A percentile compares a stretch with the other conserved stretches of the same genome.
Conservation (phyloP, 169 alveolate genomes). For the Cryptosporidium xiaoi region DNA sequence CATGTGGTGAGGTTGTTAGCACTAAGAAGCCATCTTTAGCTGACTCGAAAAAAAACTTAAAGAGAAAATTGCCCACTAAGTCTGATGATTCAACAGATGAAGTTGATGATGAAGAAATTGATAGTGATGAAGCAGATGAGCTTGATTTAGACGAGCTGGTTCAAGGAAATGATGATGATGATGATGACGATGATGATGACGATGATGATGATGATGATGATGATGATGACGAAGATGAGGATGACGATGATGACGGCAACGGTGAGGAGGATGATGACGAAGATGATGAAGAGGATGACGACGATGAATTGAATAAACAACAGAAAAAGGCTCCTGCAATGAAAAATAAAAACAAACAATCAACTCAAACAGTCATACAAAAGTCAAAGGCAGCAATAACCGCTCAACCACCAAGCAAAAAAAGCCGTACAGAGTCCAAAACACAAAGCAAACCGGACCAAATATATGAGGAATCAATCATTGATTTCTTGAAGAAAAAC, state of each 20-base stretch:
- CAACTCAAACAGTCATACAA: slow-evolving; percentile 4
- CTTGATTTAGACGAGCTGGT: slow-evolving; percentile 78
- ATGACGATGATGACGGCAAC: slow-evolving; percentile 79
- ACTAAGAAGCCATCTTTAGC: no score
- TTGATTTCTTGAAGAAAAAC: slow-evolving; percentile 83
- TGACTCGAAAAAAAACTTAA: slow-evolving; percentile 6
- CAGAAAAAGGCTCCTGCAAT: slow-evolving; percentile 74
- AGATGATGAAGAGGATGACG: slow-evolving; percentile 77
- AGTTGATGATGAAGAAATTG: slow-evolving; percentile 80
- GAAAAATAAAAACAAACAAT: slow-evolving; percentile 66
- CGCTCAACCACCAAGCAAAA: slow-evolving; percentile 48
- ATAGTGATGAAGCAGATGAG: slow-evolving; percentile 81
- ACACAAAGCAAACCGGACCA: slow-evolving; percentile 71
- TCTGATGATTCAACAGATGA: slow-evolving; percentile 75
- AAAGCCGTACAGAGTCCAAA: slow-evolving; percentile 34
- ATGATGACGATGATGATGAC: slow-evolving; percentile 85
- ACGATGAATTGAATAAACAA: slow-evolving; percentile 67
- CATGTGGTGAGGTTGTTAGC: no score
- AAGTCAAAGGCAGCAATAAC: slow-evolving; percentile 9
- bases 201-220: slow-evolving; percentile 82
- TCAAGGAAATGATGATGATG: slow-evolving; percentile 78
- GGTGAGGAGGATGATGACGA: slow-evolving; percentile 81
- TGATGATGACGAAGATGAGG: slow-evolving; percentile 82
- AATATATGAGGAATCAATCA: slow-evolving; percentile 80
- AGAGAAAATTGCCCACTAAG: slow-evolving; percentile 42